Base-by-base conservation (phyloP, 1,284 basidiomycete genomes). In the Marasmius fiardii region DNA sequence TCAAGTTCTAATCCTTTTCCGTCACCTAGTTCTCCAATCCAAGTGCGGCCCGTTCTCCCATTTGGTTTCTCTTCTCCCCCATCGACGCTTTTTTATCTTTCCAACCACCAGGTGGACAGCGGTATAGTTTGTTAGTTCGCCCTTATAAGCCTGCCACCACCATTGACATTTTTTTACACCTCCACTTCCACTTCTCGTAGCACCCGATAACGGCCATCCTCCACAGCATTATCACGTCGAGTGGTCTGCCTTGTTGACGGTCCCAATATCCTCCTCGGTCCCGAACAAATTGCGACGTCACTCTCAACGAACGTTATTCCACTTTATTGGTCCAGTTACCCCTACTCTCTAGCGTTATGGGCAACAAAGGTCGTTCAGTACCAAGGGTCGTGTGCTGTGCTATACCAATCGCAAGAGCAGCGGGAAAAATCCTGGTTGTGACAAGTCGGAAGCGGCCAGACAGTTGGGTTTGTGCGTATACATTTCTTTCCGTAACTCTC, bases 341-440 rank as follows among this genome's bases (percentile, higher is more conserved):
- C 56, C 58, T 48, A 56, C 55, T 56, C 58, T 35, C 58, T 2
- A 58, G 57, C 60, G 61, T 61, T 56, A 91, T 90, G 86, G 86
- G 83, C 67, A 89, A 82, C 63, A 89, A 89, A 79, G 87, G 86
- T 66, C 85, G 88, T 62, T 72, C 83, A 56, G 81, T 81, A 44
- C 90, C 90, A 53, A 85, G 90, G 66, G 79, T 92, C 70, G 90
- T 92, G 63, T 92, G 90, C 71, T 92, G 90, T 68, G 90, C 90
- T 50, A 92, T 92, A 58, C 90, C 90, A 51, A 90, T 92, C 60
- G 75, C 82, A 48, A 80, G 84, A 60, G 71, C 83, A 24, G 81
- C 83, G 10, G 83, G 82, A 67, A 89, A 91, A 69, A 81, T 92
- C 56, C 81, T 92, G 59, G 79, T 92, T 61, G 79, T 92, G 63